Conservation (phyloP, 148 eudicot species). For the Rheum nobile region DNA sequence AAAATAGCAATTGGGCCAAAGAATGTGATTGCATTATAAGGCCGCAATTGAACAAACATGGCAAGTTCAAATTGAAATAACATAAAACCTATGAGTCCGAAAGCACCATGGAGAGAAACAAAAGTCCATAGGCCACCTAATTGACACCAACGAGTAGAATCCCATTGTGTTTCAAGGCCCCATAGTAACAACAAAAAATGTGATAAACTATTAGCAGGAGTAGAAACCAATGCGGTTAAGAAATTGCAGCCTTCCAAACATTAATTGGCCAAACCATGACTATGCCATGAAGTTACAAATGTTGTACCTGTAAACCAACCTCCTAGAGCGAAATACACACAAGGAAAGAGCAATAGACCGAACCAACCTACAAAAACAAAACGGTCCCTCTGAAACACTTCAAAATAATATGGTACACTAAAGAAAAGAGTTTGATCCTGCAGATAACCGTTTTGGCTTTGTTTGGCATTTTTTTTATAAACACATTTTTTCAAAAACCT, state of each 20-base stretch:
- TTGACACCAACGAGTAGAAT: slow-evolving; percentile 9
- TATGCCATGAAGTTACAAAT: slow-evolving; percentile 12
- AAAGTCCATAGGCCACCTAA: slow-evolving; percentile 5
- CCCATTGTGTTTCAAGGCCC: neutral
- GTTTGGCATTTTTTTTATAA: too few species aligned
- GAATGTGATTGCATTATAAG: slow-evolving; percentile 9
- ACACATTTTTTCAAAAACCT: too few species aligned
- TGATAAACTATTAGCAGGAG: neutral
- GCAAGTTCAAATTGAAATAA: slow-evolving; percentile 6
- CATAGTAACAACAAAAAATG: neutral
- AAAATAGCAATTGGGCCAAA: slow-evolving; percentile 6
- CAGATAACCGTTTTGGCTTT: too few species aligned
- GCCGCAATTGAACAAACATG: slow-evolving; percentile 8
- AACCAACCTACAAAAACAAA: slow-evolving; percentile 15
- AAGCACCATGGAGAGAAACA: slow-evolving; percentile 5
- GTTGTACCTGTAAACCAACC: slow-evolving; percentile 18
- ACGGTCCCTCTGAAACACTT: too few species aligned
- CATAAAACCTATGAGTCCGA: slow-evolving; percentile 1
- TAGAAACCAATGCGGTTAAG: neutral
- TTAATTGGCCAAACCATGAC: slow-evolving; percentile 11
- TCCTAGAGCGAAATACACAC: slow-evolving; percentile 10
- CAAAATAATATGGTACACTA: too few species aligned
- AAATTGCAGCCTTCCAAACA: neutral
- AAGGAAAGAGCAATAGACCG: slow-evolving; percentile 10
- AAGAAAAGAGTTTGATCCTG: too few species aligned